Evolutionary conservation across 1,284 basidiomycete species (phyloP), one percentile per base, ranked within the genome.

Genomic region (Malassezia furfur): DNA sequence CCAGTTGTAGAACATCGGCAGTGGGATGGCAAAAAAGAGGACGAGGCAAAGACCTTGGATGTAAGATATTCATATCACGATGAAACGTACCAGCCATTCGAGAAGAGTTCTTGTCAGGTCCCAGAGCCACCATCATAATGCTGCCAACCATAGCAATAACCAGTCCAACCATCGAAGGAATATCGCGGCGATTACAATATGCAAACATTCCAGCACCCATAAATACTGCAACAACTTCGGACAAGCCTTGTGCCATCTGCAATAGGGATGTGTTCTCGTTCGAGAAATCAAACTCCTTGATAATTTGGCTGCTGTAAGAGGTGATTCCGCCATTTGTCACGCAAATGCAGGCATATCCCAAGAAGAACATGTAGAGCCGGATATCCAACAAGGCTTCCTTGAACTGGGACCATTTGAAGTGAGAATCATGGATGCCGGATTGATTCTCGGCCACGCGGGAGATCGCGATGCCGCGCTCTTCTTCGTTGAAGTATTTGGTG

Each of bases 371-470:
- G 35, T 49, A 78, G 6, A 73, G 70, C 48, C 76, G 77, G 0
- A 77, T 73, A 59, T 83, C 81, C 21, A 32, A n/a, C 28, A 81
- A 50, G 1, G 79, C 81, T 63, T 82, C 81, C 40, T 68, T 75
- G 31, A 75, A 72, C 76, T 80, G 79, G 49, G 79, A 72, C 68
- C 61, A 71, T 74, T 82, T 82, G 72, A 81, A 82, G 47, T 77
- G 74, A 58, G 76, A 78, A 67, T 82, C 81, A 67, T 82, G 80
- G 35, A 81, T 78, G 9, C 81, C 81, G 0, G 76, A 76, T 64
- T 76, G 70, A 65, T 82, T 82, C 63, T 78, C 77, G 40, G 80
- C 71, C 10, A 83, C 80, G 19, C 81, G 77, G 65, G 81, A 79
- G 17, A 80, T 78, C 43, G 82, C 79, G 14, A 81, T 76, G 14